Evolutionary conservation across 345 rosid species (phyloP), one percentile per base, ranked within the genome.

Genomic region (Eucalyptus tenuipes): DNA sequence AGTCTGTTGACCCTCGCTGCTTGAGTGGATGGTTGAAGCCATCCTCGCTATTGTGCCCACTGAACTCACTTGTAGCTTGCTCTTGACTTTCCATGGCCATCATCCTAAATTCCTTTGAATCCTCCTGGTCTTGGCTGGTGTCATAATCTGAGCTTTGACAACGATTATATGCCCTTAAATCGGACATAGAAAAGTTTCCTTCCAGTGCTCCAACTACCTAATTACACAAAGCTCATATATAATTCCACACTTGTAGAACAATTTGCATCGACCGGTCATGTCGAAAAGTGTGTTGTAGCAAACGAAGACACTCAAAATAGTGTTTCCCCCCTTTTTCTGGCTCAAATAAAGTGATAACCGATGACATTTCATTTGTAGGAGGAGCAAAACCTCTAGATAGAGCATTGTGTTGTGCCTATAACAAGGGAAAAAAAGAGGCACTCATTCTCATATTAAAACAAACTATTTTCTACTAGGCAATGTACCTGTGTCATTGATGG

Each of bases 401-500:
- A 66, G 37, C 20, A 64, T 64, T 29, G 33, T 13, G 0, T 64
- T 64, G 33, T n/a, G 10, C 31, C 37, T 64, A n/a, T 14, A 66
- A 66, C 2, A 31, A 8, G 79, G 31, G 24, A 27, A 66, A 64
- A 25, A 29, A 13, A 17, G 25, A 45, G 85, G 33, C 8, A 42
- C 47, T 0, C 55, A 29, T 24, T 4, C 12, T 31, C 47, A 53
- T 86, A 50, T 33, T n/a, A 40, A n/a, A 86, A 40, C 55, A 86
- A 86, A 31, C 15, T 13, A 44, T 66, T 68, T 68, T 59, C 37
- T 49, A 27, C 22, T 61, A 29, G 24, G 18, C n/a, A 45, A 87
- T 87, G 22, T 93, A 97, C 99, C 97, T 95, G 96, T 89, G 96
- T 96, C 97, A 94, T 96, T 29, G 90, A 93, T 37, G 98, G 98